Evolutionary conservation across 306 rosid species (phyloP), one percentile per base, ranked within the genome.

Genomic region (Castanea mollissima): DNA sequence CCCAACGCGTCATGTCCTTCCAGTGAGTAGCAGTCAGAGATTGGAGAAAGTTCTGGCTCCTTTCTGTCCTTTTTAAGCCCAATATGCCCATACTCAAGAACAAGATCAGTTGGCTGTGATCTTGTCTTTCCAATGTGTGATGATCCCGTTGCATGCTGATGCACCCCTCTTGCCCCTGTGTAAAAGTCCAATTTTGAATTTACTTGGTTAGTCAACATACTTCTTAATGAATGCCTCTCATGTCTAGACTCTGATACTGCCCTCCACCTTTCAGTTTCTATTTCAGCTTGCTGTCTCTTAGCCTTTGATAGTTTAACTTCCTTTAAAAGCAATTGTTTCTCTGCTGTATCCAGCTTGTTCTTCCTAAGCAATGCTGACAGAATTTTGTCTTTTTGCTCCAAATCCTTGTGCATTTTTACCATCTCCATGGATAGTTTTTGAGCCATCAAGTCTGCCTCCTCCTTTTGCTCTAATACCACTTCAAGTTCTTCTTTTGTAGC

Each of bases 301-400:
- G 90, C 92, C 80, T 95, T 95, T 16, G 94, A 92, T 11, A 90
- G 57, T 74, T 92, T 92, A 19, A 92, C 87, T 87, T 95, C 99
- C 85, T 95, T 95, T 21, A 92, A 73, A 72, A 91, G 87, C 95
- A 91, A 85, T 55, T 92, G 97, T 87, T 91, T 95, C 83, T 95
- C 97, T 19, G 93, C 86, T 34, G 78, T 84, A 62, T 95, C 99
- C 34, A 92, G 70, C 88, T 91, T 95, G 25, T 92, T 92, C 76
- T 91, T 95, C 87, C 99, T 90, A 87, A 95, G 82, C 92, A 93
- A 88, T 49, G 98, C 97, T 25, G 99, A 95, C 82, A 95, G 81
- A 80, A 90, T 95, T 80, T 95, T 95, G 69, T 95, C 99, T 71
- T 95, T 95, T 83, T 95, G 97, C 68, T 95, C 98, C 84, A 89